These are phyloP conservation scores for Botrytis paeoniae DNA, from an alignment of 2,329 filamentous ascomycete species.

Conservation along the genomic window DNA sequence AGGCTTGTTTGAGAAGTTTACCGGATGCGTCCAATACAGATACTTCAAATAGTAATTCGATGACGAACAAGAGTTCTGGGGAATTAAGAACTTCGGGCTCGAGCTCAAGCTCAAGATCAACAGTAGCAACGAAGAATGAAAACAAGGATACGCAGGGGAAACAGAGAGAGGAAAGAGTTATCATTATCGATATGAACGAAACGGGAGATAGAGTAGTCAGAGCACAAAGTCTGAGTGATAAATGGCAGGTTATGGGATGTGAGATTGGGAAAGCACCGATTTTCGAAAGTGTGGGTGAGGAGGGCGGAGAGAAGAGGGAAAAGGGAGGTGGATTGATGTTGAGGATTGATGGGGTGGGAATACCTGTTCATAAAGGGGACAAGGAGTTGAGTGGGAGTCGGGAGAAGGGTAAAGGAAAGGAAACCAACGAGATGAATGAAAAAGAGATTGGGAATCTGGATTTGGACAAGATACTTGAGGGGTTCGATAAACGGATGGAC, in stretches of 20 bases:
- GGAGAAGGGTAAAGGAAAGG: constrained; percentile 15
- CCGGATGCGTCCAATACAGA: background rate
- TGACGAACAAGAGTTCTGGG: background rate
- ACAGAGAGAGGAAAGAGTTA: constrained; percentile 41
- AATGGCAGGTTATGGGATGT: constrained; percentile 65
- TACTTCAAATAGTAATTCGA: constrained; percentile 3
- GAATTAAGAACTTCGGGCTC: background rate
- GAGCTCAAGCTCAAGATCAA: background rate
- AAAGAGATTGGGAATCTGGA: constrained; percentile 42
- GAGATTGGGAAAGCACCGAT: constrained; percentile 58
- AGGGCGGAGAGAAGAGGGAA: constrained; percentile 19
- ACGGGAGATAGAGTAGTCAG: constrained; percentile 56
- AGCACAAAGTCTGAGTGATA: constrained; percentile 68
- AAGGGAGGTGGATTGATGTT: constrained; percentile 50
- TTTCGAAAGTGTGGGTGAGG: constrained; percentile 51
- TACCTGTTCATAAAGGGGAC: constrained; percentile 11
- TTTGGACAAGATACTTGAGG: constrained; percentile 50
- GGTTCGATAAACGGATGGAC: constrained; percentile 57
- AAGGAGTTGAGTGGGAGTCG: constrained; percentile 9
- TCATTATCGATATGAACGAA: constrained; percentile 55
- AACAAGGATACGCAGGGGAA: background rate
- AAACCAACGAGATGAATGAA: constrained; percentile 13
- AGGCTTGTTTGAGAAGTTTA: constrained; percentile 49
- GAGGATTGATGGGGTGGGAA: constrained; percentile 54
- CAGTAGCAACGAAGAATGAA: constrained; percentile 6